Evolutionary conservation across 345 rosid species (phyloP).

Genomic region (Mercurialis annua): DNA sequence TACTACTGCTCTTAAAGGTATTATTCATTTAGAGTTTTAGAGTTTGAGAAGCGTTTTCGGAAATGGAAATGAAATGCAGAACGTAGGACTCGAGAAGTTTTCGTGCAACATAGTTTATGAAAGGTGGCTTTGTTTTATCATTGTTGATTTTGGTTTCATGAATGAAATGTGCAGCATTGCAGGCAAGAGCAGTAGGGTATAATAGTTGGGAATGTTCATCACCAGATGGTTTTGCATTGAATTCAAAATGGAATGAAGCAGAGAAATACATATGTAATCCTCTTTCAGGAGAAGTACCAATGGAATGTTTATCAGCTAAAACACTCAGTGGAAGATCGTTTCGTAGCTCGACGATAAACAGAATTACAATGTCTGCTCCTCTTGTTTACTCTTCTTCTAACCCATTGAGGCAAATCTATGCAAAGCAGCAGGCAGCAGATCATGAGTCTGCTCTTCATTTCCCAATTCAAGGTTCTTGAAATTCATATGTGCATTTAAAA

Average conservation of each 20-base stretch:
- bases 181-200: slow-evolving; percentile 56
- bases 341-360: slow-evolving; percentile 34
- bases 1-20: slow-evolving; percentile 84
- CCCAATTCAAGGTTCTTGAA: slow-evolving; percentile 37
- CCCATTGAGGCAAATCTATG: slow-evolving; percentile 29
- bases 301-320: slow-evolving; percentile 92
- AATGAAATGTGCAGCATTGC: slow-evolving; percentile 64
- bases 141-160: not conserved
- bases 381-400: slow-evolving; percentile 46
- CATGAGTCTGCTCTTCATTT: slow-evolving; percentile 21
- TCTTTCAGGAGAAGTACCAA: slow-evolving; percentile 94
- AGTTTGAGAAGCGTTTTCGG: too few relatives aligned
- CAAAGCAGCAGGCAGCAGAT: slow-evolving; percentile 33
- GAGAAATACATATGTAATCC: slow-evolving; percentile 96
- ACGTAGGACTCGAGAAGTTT: too few relatives aligned
- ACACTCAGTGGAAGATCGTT: slow-evolving; percentile 75
- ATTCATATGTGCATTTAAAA: not conserved
- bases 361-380: slow-evolving; percentile 77
- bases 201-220: slow-evolving; percentile 60
- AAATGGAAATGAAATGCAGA: too few relatives aligned
- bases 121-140: not conserved
- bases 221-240: slow-evolving; percentile 76
- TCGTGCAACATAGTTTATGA: too few relatives aligned
- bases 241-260: slow-evolving; percentile 97
- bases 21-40: too few relatives aligned